Evolutionary conservation across 2,329 filamentous ascomycete species (phyloP), one percentile per base, ranked within the genome.

Genomic region (Diaporthe sp.): DNA sequence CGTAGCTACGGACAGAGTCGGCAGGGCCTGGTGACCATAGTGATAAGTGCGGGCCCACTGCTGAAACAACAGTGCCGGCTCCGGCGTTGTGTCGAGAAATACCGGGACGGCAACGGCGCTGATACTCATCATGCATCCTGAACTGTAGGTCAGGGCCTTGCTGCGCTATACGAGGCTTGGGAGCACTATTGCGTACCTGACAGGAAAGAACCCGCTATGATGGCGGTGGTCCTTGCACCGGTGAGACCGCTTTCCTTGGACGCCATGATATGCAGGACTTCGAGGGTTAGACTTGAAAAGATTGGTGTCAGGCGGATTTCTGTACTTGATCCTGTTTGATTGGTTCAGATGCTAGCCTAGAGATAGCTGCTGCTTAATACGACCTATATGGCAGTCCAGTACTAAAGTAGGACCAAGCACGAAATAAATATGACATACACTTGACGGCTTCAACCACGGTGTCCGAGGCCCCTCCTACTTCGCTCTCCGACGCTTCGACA

Each of bases 21-120:
- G 82, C 69, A 83, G 76, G 19, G 75, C 69, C 8, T 75, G 74
- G 69, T 82, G 81, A 2, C 81, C 82, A 66, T 82, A 82, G 77
- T 81, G 78, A 72, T 84, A 84, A 45, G 82, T 76, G 3, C 80
- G 77, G 2, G 77, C 79, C 82, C 81, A 84, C 73, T 83, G 80
- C 13, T 52, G 76, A 57, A 81, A 75, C 19, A 83, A 68, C 9
- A 82, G 80, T 12, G 73, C 52, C 0, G 80, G 58, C 13, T 79
- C 70, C 7, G 76, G 74, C 22, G 77, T 80, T 28, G 78, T 81
- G 72, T 82, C 77, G 47, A 83, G 77, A 15, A 83, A 75, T 22
- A 83, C 81, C 3, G 82, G 82, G 13, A 83, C 75, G 2, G 77
- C 78, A 17, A 83, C 67, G 3, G 77, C 19, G 5, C 80, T 82